Conservation (phyloP, 2,329 filamentous ascomycete species). For the Cladosporium sp. region DNA sequence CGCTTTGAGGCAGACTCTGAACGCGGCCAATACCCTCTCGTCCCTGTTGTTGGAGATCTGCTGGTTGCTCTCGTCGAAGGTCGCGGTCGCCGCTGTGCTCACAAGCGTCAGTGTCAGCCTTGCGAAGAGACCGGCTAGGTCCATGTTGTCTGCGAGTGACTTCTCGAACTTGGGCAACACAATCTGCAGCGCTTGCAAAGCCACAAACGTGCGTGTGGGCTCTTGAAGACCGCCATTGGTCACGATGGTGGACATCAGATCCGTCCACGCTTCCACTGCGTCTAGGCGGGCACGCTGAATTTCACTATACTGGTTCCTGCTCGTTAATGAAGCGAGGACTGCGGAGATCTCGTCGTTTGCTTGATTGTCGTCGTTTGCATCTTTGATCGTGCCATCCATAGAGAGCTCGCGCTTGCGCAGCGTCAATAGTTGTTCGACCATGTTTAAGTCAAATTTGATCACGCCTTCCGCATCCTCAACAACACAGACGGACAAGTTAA, state of each 20-base stretch:
- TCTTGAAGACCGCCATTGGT: conserved; percentile 75
- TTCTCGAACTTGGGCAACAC: conserved; percentile 83
- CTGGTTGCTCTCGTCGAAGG: conserved; percentile 43
- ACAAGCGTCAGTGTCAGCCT: conserved; percentile 69
- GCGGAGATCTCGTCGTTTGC: conserved; percentile 57
- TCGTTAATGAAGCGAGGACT: conserved; percentile 59
- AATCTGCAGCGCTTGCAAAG: conserved; percentile 80
- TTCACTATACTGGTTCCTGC: conserved; percentile 60
- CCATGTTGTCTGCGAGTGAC: conserved; percentile 64
- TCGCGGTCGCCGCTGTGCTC: conserved; percentile 57
- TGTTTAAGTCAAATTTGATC: conserved; percentile 62
- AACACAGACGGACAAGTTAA: conserved; percentile 64
- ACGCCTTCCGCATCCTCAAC: conserved; percentile 56
- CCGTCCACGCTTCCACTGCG: conserved; percentile 78
- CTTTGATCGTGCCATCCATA: conserved; percentile 35
- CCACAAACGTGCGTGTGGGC: conserved; percentile 66
- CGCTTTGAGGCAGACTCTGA: conserved; percentile 78
- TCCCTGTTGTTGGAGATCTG: conserved; percentile 58
- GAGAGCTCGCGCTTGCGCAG: conserved; percentile 60
- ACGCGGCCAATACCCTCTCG: conserved; percentile 82
- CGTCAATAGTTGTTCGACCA: conserved; percentile 69
- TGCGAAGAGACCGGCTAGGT: conserved; percentile 71
- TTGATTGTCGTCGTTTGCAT: conserved; percentile 29
- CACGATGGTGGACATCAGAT: conserved; percentile 77
- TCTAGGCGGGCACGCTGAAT: conserved; percentile 55